These are phyloP conservation scores for Fusarium tuaranense DNA, from an alignment of 2,329 filamentous ascomycete species.

Conservation along the genomic window DNA sequence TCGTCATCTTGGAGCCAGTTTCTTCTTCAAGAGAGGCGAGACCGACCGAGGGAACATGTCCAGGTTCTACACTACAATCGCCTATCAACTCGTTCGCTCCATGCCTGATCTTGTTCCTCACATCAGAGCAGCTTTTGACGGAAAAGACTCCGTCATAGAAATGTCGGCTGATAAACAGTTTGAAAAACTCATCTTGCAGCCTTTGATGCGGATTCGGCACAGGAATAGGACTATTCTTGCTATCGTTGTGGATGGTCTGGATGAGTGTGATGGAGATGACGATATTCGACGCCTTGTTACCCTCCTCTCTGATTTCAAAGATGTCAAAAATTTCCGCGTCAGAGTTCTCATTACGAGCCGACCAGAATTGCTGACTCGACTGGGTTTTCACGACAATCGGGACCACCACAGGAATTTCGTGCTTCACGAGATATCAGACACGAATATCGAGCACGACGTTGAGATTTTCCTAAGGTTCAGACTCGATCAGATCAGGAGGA, in stretches of 20 bases:
- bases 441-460: conserved; percentile 52
- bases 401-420: conserved; percentile 40
- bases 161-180: conserved; percentile 14
- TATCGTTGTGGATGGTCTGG: neutral
- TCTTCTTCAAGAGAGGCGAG: conserved; percentile 58
- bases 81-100: conserved; percentile 44
- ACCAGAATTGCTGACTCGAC: conserved; percentile 52
- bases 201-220: neutral
- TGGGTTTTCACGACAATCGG: conserved; percentile 48
- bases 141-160: neutral
- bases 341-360: conserved; percentile 56
- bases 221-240: neutral
- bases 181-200: conserved; percentile 19
- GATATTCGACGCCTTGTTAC: neutral
- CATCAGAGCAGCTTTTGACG: conserved; percentile 32
- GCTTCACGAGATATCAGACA: conserved; percentile 50
- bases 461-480: neutral
- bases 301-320: neutral
- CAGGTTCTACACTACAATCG: conserved; percentile 55
- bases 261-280: conserved; percentile 36
- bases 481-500: neutral
- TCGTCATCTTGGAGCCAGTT: conserved; percentile 47
- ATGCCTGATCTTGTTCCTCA: conserved; percentile 35
- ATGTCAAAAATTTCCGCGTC: conserved; percentile 22
- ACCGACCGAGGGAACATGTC: conserved; percentile 48